Conservation (phyloP, 225 moss, liverwort and hornwort species). For the Lunularia cruciata region DNA sequence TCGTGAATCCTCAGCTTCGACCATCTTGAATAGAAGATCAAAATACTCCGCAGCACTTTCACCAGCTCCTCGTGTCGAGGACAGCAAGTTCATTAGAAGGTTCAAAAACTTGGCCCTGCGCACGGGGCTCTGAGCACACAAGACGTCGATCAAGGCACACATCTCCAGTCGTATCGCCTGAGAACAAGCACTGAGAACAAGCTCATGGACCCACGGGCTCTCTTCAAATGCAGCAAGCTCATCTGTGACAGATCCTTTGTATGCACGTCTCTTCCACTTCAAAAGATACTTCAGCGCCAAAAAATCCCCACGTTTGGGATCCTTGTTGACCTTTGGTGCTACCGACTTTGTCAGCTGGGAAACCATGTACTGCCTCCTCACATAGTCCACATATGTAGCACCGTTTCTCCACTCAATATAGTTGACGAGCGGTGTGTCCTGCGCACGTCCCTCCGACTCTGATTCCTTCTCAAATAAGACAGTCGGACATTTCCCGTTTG, state of each 20-base stretch:
- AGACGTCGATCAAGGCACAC: conserved; percentile 90
- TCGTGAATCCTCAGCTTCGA: conserved; percentile 93
- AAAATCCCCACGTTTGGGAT: conserved; percentile 72
- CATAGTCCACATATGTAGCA: conserved; percentile 76
- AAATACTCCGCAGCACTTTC: conserved; percentile 99
- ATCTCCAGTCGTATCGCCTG: conserved; percentile 97
- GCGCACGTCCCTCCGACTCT: conserved; percentile 61
- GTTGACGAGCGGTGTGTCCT: conserved; percentile 66
- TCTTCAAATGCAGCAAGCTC: conserved; percentile 98
- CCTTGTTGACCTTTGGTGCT: conserved; percentile 62
- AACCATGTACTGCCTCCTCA: conserved; percentile 70
- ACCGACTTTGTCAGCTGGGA: conserved; percentile 64
- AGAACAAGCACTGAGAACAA: conserved; percentile 98
- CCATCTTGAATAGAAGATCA: conserved; percentile 98
- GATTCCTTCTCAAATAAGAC: conserved; percentile 57
- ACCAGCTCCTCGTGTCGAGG: conserved; percentile 87
- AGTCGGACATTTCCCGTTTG: conserved; percentile 49
- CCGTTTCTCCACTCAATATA: conserved; percentile 98
- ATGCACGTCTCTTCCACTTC: conserved; percentile 82
- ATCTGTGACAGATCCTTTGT: conserved; percentile 82
- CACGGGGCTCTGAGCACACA: conserved; percentile 88
- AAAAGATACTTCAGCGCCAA: conserved; percentile 86
- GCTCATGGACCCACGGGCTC: conserved; percentile 97
- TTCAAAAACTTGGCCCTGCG: conserved; percentile 90
- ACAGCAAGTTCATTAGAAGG: conserved; percentile 84